Percentiles rank a stretch among this genome's conserved stretches.
Evolutionary conservation across 2,329 filamentous ascomycete genomes (phyloP).

Genomic region (Thelonectria blattea): DNA sequence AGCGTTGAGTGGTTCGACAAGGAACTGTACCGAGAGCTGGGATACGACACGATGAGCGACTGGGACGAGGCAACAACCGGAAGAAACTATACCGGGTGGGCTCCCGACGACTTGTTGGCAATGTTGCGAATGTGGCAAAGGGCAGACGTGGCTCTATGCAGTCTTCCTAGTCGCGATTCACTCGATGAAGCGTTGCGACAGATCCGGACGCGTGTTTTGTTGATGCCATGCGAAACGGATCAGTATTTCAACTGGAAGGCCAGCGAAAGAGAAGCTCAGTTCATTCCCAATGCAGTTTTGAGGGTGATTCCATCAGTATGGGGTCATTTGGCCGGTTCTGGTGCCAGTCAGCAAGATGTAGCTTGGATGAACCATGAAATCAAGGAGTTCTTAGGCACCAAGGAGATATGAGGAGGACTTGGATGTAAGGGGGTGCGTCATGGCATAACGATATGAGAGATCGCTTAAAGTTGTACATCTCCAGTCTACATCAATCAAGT

Average conservation of each 20-base stretch:
- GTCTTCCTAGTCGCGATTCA: conserved; percentile 29
- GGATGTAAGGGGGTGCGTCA: too few species aligned
- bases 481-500: too few species aligned
- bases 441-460: too few species aligned
- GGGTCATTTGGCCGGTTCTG: conserved; percentile 46
- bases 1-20: conserved; percentile 54
- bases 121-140: conserved; percentile 54
- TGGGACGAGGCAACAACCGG: conserved; percentile 43
- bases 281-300: conserved; percentile 38
- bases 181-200: conserved; percentile 61
- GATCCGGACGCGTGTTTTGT: conserved; percentile 67
- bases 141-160: conserved; percentile 42
- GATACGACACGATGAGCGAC: conserved; percentile 45
- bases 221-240: conserved; percentile 68
- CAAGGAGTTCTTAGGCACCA: conserved; percentile 32
- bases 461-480: too few species aligned
- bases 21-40: conserved; percentile 45
- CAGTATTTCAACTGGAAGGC: conserved; percentile 64
- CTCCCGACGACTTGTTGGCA: conserved; percentile 50
- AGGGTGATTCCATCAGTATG: conserved; percentile 45
- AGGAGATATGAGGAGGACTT: background rate
- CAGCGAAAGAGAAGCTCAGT: conserved; percentile 41
- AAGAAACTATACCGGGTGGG: conserved; percentile 46
- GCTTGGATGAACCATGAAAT: conserved; percentile 43
- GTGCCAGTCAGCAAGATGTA: conserved; percentile 38